Percentiles rank a stretch among this genome's conserved stretches.
These are phyloP conservation scores for Rubroshorea leprosula DNA, from an alignment of 345 rosid species.

Conservation along the genomic window DNA sequence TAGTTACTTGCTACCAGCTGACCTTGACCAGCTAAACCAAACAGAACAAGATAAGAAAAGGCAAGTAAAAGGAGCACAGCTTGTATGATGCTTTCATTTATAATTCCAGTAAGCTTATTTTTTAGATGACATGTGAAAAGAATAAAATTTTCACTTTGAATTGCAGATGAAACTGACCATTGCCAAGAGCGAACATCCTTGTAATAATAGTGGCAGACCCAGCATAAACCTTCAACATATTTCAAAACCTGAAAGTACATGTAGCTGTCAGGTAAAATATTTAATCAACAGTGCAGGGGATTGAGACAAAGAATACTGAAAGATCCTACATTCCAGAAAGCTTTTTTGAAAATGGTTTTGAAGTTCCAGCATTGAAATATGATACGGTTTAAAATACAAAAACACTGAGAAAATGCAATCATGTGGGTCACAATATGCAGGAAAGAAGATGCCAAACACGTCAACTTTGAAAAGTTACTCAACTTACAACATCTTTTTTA, in stretches of 20 bases:
- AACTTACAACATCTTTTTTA: slow-evolving; percentile 71
- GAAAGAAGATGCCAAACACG: background rate
- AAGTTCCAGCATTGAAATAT: background rate
- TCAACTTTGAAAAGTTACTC: background rate
- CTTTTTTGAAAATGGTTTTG: background rate
- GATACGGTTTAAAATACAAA: background rate
- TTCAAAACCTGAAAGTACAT: slow-evolving; percentile 64
- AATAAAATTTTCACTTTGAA: background rate
- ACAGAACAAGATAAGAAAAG: too few species aligned
- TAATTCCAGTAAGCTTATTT: too few species aligned
- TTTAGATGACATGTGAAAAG: too few species aligned
- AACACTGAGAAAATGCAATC: background rate
- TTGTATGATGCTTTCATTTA: too few species aligned
- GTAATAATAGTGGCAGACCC: slow-evolving; percentile 97
- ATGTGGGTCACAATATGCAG: background rate
- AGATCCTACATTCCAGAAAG: background rate
- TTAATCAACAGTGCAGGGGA: too few species aligned
- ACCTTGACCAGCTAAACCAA: too few species aligned
- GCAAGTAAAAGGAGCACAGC: background rate
- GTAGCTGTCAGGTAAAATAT: background rate
- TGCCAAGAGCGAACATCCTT: slow-evolving; percentile 96
- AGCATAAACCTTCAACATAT: slow-evolving; percentile 93
- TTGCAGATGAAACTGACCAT: slow-evolving; percentile 59
- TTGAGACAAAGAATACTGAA: background rate
- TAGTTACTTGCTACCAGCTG: too few species aligned